Evolutionary conservation across 345 rosid genomes (phyloP).

Genomic region (Dipteronia dyeriana): DNA sequence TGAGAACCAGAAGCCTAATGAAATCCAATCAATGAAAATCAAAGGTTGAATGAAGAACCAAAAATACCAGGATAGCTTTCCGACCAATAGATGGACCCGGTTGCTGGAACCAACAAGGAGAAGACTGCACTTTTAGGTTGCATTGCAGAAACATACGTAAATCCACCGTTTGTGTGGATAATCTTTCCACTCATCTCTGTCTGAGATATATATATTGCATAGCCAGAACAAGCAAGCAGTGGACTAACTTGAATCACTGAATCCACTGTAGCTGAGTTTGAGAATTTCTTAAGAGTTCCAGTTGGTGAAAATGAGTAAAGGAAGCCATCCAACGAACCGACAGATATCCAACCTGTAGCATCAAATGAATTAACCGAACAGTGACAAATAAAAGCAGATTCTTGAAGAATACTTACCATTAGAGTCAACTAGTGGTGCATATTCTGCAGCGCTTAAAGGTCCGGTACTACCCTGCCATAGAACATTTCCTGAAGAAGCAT

Average conservation of each 20-base stretch:
- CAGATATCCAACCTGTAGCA: conserved; percentile 69
- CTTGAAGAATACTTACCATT: conserved; percentile 42
- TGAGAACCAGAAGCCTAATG: neutral
- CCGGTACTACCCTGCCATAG: conserved; percentile 71
- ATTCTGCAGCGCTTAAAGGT: conserved; percentile 51
- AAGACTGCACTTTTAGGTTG: conserved; percentile 56
- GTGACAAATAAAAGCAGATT: neutral
- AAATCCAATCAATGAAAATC: conserved; percentile 1
- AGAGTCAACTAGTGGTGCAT: conserved; percentile 59
- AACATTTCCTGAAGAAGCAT: conserved; percentile 64
- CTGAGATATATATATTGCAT: conserved; percentile 63
- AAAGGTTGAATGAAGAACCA: neutral
- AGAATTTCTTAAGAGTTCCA: conserved; percentile 60
- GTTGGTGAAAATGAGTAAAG: conserved; percentile 74
- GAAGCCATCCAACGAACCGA: conserved; percentile 83
- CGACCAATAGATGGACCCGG: conserved; percentile 74
- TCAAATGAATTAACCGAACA: neutral
- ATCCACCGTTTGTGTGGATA: conserved; percentile 35
- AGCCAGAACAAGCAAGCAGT: conserved; percentile 71
- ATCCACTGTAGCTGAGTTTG: conserved; percentile 38
- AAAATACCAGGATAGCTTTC: conserved; percentile 67
- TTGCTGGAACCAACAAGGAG: conserved; percentile 69
- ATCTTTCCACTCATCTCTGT: conserved; percentile 62
- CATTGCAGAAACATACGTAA: conserved; percentile 55
- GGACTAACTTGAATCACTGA: conserved; percentile 63